Conservation (phyloP, 805 yeast genomes). For the Myxozyma neotropica region DNA sequence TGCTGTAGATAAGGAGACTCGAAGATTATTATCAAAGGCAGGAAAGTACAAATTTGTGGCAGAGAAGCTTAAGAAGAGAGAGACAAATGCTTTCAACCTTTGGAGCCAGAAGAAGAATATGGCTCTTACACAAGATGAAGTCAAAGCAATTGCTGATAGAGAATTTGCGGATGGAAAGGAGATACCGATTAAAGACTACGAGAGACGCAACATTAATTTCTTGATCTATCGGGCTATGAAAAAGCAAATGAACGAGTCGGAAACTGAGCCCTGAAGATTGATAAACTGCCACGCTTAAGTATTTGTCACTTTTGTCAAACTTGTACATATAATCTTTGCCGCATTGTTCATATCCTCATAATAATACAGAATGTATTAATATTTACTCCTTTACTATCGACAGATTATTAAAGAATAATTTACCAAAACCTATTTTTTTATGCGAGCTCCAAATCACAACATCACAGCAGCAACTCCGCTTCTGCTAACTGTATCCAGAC, state of each 20-base stretch:
- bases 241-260: neutral
- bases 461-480: conserved; percentile 92
- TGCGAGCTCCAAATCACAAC: too few relatives aligned
- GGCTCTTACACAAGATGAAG: neutral
- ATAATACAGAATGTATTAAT: too few relatives aligned
- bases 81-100: neutral
- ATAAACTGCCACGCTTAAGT: too few relatives aligned
- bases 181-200: neutral
- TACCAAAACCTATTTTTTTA: too few relatives aligned
- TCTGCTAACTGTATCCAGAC: conserved; percentile 54
- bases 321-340: neutral
- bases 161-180: conserved; percentile 15
- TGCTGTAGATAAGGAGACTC: neutral
- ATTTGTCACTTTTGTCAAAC: too few relatives aligned
- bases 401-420: neutral
- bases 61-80: neutral
- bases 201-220: conserved; percentile 3
- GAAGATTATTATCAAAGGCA: neutral
- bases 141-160: neutral
- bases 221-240: neutral
- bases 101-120: neutral
- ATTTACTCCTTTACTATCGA: too few relatives aligned
- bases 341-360: too few relatives aligned
- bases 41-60: conserved; percentile 1
- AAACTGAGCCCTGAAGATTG: neutral